Percentiles rank a stretch among this genome's conserved stretches.
These are phyloP conservation scores for Cicer cuneatum DNA, from an alignment of 306 rosid species.

Conservation along the genomic window DNA sequence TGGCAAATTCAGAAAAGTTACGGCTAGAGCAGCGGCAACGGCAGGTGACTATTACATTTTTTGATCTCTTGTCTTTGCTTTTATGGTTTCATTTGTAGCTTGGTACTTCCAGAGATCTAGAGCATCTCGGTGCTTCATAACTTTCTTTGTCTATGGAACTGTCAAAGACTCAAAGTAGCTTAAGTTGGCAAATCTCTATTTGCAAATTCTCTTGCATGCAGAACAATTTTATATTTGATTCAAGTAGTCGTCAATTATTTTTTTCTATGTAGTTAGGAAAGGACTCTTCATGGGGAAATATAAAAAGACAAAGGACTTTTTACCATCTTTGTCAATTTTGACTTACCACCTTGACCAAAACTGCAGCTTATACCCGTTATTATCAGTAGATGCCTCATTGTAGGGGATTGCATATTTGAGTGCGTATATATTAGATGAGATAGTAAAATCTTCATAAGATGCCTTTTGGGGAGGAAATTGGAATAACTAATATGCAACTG, in stretches of 20 bases:
- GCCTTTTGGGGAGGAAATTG: constrained; percentile 11
- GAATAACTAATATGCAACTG: constrained; percentile 1
- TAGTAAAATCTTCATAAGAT: not conserved
- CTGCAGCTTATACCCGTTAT: not conserved
- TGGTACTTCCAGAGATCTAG: not conserved
- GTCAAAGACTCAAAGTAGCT: constrained; percentile 1
- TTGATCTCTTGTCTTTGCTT: constrained; percentile 10
- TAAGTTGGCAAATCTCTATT: not conserved
- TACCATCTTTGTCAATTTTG: constrained; percentile 5
- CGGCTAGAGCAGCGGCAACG: constrained; percentile 98
- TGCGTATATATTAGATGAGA: not conserved
- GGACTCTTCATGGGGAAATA: not conserved
- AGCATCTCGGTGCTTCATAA: constrained; percentile 21
- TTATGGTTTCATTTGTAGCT: constrained; percentile 19
- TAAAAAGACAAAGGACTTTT: not conserved
- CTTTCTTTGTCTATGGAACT: constrained; percentile 16
- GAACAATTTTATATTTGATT: constrained; percentile 3
- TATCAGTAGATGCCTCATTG: not conserved
- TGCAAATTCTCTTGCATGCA: not conserved
- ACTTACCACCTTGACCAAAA: not conserved
- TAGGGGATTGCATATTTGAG: not conserved
- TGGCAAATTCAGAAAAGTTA: constrained; percentile 94
- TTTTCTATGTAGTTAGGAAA: constrained; percentile 20
- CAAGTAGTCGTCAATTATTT: not conserved
- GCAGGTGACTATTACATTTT: constrained; percentile 62